Percentiles rank a stretch among this genome's conserved stretches.
phyloP scores from a whole-genome alignment of 164 flowering plant species.

The Umbellularia californica region DNA sequence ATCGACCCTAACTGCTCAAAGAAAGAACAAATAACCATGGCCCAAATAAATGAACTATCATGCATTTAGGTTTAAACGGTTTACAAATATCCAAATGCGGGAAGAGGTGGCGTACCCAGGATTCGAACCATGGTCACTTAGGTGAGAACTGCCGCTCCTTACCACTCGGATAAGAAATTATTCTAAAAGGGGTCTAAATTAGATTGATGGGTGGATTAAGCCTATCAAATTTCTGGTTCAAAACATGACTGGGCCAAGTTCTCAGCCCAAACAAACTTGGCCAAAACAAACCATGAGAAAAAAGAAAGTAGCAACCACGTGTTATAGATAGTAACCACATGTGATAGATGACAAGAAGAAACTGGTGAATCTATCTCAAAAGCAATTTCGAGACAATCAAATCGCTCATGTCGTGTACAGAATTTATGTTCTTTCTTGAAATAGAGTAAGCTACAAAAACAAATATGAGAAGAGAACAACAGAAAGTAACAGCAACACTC shows the following conservation, averaged over 20 bases:
- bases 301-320: not conserved
- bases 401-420: not conserved
- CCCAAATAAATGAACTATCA: too few relatives aligned
- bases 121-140: too few relatives aligned
- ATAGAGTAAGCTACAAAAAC: not conserved
- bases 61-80: too few relatives aligned
- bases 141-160: too few relatives aligned
- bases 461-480: not conserved
- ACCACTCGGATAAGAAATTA: too few relatives aligned
- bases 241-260: not conserved
- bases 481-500: not conserved
- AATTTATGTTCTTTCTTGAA: not conserved
- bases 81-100: too few relatives aligned
- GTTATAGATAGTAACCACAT: not conserved
- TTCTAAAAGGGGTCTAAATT: too few relatives aligned
- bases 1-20: too few relatives aligned
- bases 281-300: not conserved
- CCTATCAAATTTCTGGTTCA: not conserved
- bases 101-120: too few relatives aligned
- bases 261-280: not conserved
- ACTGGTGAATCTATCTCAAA: not conserved
- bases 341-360: not conserved
- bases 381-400: not conserved
- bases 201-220: not conserved
- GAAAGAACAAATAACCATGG: too few relatives aligned